Conservation (phyloP, 2,329 filamentous ascomycete genomes). For the Pestalotiopsis sp. region DNA sequence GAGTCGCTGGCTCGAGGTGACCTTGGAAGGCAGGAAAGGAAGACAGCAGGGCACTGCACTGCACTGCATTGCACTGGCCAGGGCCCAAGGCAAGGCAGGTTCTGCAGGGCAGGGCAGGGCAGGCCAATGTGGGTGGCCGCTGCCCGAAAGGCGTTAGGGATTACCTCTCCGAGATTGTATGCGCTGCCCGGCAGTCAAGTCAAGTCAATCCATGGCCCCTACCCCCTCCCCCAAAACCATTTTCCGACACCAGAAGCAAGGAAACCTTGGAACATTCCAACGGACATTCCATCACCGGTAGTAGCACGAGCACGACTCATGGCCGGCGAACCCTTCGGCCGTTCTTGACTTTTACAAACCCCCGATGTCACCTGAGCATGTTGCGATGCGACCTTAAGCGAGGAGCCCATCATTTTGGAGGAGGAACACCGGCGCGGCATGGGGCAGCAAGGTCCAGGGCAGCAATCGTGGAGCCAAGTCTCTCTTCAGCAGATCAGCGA, state of each 20-base stretch:
- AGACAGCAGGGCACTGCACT: no score
- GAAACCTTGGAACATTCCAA: neutral
- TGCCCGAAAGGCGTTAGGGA: neutral
- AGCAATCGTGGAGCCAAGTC: neutral
- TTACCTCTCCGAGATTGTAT: neutral
- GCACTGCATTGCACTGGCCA: neutral
- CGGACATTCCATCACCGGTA: neutral
- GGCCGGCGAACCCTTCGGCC: neutral
- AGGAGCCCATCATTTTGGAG: neutral
- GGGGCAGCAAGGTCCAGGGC: neutral
- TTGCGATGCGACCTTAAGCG: neutral
- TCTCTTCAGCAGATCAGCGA: neutral
- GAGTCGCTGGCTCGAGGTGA: no score
- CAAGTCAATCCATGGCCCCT: neutral
- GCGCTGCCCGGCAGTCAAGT: neutral
- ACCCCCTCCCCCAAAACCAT: neutral
- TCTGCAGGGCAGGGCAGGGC: no score
- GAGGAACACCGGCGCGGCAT: neutral
- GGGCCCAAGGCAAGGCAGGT: neutral
- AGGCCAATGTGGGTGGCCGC: neutral
- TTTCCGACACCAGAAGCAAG: neutral
- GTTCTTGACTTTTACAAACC: neutral
- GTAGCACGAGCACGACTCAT: neutral
- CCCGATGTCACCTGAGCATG: conserved; percentile 5
- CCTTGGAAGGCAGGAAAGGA: no score